Evolutionary conservation across 108 stramenopile genomes (phyloP).

Genomic region (Ochromonas danica): DNA sequence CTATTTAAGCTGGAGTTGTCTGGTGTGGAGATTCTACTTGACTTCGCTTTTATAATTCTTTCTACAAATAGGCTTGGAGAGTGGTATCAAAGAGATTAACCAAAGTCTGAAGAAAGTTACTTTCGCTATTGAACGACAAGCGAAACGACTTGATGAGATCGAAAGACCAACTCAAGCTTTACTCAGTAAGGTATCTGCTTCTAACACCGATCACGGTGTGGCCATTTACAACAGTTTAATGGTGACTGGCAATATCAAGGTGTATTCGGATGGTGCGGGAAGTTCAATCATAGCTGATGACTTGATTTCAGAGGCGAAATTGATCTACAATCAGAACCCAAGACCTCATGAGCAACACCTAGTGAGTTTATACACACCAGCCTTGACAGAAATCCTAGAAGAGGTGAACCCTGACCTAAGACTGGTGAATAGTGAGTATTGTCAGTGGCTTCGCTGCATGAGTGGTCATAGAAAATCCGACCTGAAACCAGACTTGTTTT

Average conservation of each 20-base stretch:
- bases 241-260: neutral
- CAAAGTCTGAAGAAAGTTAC: neutral
- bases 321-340: neutral
- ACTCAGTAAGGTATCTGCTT: neutral
- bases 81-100: neutral
- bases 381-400: neutral
- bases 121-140: neutral
- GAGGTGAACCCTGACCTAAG: neutral
- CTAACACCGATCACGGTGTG: neutral
- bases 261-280: neutral
- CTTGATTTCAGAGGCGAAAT: neutral
- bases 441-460: slow-evolving; percentile 1
- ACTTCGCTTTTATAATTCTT: too few relatives aligned
- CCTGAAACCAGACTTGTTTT: slow-evolving; percentile 2
- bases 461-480: neutral
- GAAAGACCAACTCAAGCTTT: too few relatives aligned
- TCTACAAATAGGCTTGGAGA: too few relatives aligned
- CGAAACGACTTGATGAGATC: too few relatives aligned
- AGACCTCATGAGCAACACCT: neutral
- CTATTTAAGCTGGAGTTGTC: neutral
- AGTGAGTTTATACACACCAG: slow-evolving; percentile 1
- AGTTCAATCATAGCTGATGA: neutral
- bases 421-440: neutral
- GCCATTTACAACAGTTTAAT: slow-evolving; percentile 10
- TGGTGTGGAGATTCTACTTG: too few relatives aligned